phyloP scores from a whole-genome alignment of 331 rosid genomes.

The Quercus phellos region DNA sequence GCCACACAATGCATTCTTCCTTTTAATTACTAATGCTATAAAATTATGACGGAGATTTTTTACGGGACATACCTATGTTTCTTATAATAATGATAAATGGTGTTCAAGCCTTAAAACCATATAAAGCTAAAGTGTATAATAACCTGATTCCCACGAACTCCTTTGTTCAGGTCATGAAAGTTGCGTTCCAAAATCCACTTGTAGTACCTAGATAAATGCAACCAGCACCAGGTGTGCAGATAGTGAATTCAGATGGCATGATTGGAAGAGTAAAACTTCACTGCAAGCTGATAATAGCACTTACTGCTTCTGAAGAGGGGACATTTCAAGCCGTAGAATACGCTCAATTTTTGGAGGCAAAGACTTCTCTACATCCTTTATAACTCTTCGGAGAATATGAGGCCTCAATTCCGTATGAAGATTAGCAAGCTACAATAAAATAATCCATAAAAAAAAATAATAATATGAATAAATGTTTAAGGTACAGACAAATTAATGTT shows the following conservation, averaged over 20 bases:
- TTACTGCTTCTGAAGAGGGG: conserved; percentile 98
- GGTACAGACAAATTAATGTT: background rate
- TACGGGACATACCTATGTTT: background rate
- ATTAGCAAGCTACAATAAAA: conserved; percentile 73
- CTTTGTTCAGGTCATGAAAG: conserved; percentile 95
- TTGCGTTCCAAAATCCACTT: conserved; percentile 99
- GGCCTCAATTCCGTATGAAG: conserved; percentile 98
- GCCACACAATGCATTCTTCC: background rate
- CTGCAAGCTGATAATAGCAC: conserved; percentile 21
- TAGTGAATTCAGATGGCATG: conserved; percentile 3
- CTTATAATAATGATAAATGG: background rate
- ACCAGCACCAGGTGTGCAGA: conserved; percentile 16
- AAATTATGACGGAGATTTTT: background rate
- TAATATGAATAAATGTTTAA: background rate
- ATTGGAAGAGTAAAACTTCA: background rate
- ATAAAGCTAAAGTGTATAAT: conserved; percentile 10
- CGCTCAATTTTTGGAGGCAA: conserved; percentile 99
- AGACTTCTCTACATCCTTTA: conserved; percentile 98
- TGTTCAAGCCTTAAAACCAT: background rate
- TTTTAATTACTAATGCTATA: background rate
- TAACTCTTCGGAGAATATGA: conserved; percentile 96
- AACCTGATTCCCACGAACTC: conserved; percentile 99
- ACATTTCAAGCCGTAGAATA: conserved; percentile 96
- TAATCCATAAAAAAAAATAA: background rate
- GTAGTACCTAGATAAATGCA: conserved; percentile 65